Evolutionary conservation across 2,329 filamentous ascomycete genomes (phyloP).

Genomic region (Cladophialophora exuberans): DNA sequence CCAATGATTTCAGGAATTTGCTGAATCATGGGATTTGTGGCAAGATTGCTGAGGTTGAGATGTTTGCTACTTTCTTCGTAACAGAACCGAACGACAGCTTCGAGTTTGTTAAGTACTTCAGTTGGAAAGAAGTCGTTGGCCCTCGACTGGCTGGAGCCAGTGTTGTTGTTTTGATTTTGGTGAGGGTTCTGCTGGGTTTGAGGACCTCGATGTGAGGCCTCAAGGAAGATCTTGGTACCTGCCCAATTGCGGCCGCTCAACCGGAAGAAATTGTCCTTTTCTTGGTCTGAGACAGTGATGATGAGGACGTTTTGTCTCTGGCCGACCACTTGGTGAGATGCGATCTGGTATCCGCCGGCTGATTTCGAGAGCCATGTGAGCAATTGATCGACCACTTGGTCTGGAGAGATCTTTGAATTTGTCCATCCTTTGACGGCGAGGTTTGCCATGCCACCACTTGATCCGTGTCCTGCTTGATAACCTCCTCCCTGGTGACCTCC

Average conservation of each 20-base stretch:
- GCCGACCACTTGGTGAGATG: constrained; percentile 39
- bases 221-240: constrained; percentile 60
- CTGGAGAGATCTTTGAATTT: constrained; percentile 70
- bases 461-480: background rate
- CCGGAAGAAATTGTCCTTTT: constrained; percentile 50
- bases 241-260: constrained; percentile 72
- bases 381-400: constrained; percentile 64
- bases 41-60: constrained; percentile 79
- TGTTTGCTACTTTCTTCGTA: constrained; percentile 75
- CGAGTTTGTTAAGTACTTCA: constrained; percentile 41
- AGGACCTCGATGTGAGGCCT: constrained; percentile 37
- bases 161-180: constrained; percentile 9
- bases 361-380: no score
- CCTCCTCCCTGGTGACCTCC: background rate
- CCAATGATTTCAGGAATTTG: constrained; percentile 3
- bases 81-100: constrained; percentile 68
- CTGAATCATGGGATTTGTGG: constrained; percentile 62
- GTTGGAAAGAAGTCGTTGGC: constrained; percentile 14
- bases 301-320: constrained; percentile 23
- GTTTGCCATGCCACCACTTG: constrained; percentile 23
- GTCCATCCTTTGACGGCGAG: constrained; percentile 64
- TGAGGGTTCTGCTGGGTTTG: constrained; percentile 8
- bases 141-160: background rate
- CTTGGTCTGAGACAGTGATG: constrained; percentile 29
- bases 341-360: constrained; percentile 59